phyloP scores from a whole-genome alignment of 2,329 filamentous ascomycete species.

The Rutstroemia sydowiana region DNA sequence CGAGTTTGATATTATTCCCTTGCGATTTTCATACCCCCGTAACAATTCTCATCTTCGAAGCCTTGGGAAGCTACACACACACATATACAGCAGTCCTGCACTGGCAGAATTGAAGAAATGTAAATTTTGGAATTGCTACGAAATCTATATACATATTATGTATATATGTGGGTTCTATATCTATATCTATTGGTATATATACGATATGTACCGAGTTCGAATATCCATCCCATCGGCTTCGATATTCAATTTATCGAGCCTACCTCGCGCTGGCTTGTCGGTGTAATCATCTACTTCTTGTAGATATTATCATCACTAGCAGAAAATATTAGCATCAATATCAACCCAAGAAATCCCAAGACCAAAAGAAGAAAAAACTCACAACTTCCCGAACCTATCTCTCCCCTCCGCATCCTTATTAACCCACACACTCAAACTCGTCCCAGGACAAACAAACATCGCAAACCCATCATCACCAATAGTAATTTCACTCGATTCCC shows the following conservation, averaged over 20 bases:
- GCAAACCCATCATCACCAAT: constrained; percentile 55
- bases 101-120: too few species aligned
- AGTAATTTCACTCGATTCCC: constrained; percentile 45
- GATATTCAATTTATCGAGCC: neutral
- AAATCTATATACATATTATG: too few species aligned
- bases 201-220: neutral
- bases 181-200: too few species aligned
- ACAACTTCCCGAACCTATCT: constrained; percentile 36
- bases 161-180: too few species aligned
- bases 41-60: too few species aligned
- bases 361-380: constrained; percentile 12
- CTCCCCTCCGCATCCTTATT: constrained; percentile 46
- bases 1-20: too few species aligned
- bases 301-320: constrained; percentile 4
- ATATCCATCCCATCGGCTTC: neutral
- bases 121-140: too few species aligned
- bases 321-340: neutral
- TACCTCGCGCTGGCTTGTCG: neutral
- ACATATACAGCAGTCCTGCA: too few species aligned
- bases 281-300: neutral
- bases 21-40: too few species aligned
- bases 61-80: too few species aligned
- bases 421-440: constrained; percentile 56
- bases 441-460: constrained; percentile 44
- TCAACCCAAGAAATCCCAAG: neutral